Base-by-base conservation (phyloP, 2,329 filamentous ascomycete species). In the Xylaria sp. region DNA sequence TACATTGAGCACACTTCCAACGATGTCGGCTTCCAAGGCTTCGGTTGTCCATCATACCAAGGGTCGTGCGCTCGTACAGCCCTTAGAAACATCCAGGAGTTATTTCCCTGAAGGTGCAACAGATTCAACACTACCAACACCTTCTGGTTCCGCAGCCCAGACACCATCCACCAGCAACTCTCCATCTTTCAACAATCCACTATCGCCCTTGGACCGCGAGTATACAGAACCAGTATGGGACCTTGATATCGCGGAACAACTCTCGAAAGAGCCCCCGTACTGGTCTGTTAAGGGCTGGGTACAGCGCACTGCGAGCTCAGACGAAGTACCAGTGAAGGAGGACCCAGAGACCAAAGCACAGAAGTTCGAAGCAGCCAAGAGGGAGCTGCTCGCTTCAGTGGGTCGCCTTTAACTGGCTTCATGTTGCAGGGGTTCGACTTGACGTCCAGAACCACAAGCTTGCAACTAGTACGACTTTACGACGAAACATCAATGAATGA, bases 361-460 rank as follows among this genome's bases (percentile, higher is more conserved):
- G 68, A 81, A 83, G 55, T 80, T 87, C 48, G 84, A 85, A 62
- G 80, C 81, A 44, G 81, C 81, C 34, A 88, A 88, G 81, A 78
- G 76, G 68, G 80, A 85, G 41, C 78, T 88, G 18, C 80, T 84
- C 18, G 80, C 80, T 28, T 72, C 76, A 18, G 75, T 71, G 46
- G 72, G 74, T 9, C 73, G 73, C 18, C 51, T 73, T 52, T 78
- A 55, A 74, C 52, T 41, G 34, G 34, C 61, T 63, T n/a, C 10
- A 15, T 9, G 3, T 37, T 15, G 28, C 20, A 28, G 6, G 32
- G 6, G 59, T 12, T 52, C 12, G 41, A 28, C 37, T 44, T 28
- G 12, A 34, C 23, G 32, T 39, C 37, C 20, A 25, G 12, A 48
- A 56, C 20, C 34, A 52, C 18, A 63, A 54, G 41, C 69, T 65